phyloP scores from a whole-genome alignment of 2,329 filamentous ascomycete species.

The Beauveria sp. region DNA sequence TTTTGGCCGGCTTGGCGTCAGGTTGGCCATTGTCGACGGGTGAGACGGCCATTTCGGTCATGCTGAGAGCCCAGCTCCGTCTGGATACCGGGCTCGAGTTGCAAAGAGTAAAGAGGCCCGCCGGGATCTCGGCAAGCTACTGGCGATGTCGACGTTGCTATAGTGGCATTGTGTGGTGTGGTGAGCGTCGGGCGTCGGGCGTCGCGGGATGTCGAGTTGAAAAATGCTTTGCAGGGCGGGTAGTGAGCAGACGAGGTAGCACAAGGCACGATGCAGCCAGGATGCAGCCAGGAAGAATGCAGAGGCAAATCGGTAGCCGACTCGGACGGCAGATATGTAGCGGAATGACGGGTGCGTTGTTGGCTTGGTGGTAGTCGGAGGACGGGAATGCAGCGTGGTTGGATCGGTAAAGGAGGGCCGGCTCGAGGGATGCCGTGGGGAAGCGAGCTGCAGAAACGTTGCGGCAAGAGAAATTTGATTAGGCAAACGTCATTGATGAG shows the following conservation, averaged over 20 bases:
- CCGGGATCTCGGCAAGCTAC: not conserved
- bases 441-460: slow-evolving; percentile 1
- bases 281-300: not conserved
- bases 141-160: not conserved
- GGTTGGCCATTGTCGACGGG: not conserved
- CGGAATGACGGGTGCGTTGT: not conserved
- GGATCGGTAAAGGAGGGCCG: not conserved
- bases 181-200: not conserved
- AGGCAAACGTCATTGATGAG: slow-evolving; percentile 3
- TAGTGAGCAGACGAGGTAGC: not conserved
- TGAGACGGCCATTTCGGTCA: slow-evolving; percentile 10
- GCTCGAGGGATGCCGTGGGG: not conserved
- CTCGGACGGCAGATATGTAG: not conserved
- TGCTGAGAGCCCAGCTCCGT: slow-evolving; percentile 11
- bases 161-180: slow-evolving; percentile 3
- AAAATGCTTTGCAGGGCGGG: not conserved
- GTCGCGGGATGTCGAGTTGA: not conserved
- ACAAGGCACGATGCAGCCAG: not conserved
- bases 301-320: not conserved
- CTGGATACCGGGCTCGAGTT: slow-evolving; percentile 5
- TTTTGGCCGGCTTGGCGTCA: not conserved
- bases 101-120: not conserved
- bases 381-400: not conserved
- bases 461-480: slow-evolving; percentile 4
- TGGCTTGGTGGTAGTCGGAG: not conserved